Conservation (phyloP, 75 land plant genomes). For the Cryptomeria japonica region DNA sequence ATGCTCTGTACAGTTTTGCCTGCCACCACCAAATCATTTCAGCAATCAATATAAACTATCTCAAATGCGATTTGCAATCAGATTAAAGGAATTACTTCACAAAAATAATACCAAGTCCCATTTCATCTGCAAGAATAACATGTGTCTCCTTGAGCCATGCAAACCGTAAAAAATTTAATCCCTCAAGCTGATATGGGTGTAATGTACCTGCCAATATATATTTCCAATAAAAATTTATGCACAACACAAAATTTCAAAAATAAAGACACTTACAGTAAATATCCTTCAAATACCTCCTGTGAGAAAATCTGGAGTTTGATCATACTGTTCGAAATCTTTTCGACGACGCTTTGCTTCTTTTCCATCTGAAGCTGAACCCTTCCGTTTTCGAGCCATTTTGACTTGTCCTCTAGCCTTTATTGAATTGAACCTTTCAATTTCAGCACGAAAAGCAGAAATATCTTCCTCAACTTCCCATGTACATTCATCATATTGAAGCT, state of each 20-base stretch:
- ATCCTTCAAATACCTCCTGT: constrained; percentile 60
- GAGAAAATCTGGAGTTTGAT: constrained; percentile 79
- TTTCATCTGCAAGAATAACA: constrained; percentile 98
- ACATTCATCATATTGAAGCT: constrained; percentile 90
- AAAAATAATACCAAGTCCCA: constrained; percentile 88
- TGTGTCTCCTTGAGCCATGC: constrained; percentile 94
- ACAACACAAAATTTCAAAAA: constrained; percentile 7
- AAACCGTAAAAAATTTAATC: constrained; percentile 90
- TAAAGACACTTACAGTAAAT: neutral
- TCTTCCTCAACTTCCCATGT: constrained; percentile 95
- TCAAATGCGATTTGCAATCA: neutral
- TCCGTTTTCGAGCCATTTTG: constrained; percentile 40
- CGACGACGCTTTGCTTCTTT: constrained; percentile 47
- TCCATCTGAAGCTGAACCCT: constrained; percentile 50
- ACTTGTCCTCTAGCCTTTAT: constrained; percentile 47
- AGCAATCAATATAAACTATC: neutral
- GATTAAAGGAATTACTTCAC: neutral
- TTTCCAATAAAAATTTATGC: neutral
- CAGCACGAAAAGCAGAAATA: constrained; percentile 76
- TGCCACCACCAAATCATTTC: constrained; percentile 24
- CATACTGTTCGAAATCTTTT: constrained; percentile 79
- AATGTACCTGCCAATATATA: constrained; percentile 55
- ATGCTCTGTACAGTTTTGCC: constrained; percentile 98
- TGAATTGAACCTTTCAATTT: constrained; percentile 74
- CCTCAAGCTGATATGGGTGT: constrained; percentile 98